These are phyloP conservation scores for Trichoderma sp. DNA, from an alignment of 2,329 filamentous ascomycete species.

Conservation along the genomic window DNA sequence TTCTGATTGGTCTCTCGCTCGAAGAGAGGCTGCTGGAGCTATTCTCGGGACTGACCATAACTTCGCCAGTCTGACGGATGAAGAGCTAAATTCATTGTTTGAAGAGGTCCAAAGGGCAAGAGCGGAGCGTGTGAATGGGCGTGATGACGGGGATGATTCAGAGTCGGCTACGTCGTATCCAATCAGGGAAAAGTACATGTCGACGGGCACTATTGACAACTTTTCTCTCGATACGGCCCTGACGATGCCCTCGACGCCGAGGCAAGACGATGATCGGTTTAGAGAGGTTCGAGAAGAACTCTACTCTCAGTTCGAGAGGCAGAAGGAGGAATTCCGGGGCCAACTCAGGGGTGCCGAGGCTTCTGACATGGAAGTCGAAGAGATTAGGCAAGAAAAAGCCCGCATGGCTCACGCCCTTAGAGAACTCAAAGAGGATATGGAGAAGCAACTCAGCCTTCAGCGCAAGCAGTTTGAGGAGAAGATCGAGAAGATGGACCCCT, in stretches of 20 bases:
- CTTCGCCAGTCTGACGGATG: constrained; percentile 83
- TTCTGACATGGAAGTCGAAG: constrained; percentile 74
- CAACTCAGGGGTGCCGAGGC: constrained; percentile 74
- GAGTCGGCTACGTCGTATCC: constrained; percentile 88
- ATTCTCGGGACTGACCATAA: constrained; percentile 90
- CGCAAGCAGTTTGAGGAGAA: constrained; percentile 82
- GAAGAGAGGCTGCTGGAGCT: constrained; percentile 87
- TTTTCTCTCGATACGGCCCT: constrained; percentile 92
- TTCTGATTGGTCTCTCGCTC: constrained; percentile 91
- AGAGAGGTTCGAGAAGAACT: constrained; percentile 76
- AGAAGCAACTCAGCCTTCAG: constrained; percentile 78
- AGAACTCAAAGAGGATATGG: constrained; percentile 82
- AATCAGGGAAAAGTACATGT: constrained; percentile 90
- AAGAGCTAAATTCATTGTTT: constrained; percentile 88
- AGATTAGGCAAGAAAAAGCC: constrained; percentile 76
- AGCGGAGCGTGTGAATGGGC: constrained; percentile 64
- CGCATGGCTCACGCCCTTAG: constrained; percentile 81
- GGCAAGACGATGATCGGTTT: constrained; percentile 70
- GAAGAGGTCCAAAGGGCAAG: constrained; percentile 89
- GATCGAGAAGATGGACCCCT: constrained; percentile 69
- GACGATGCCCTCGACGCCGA: constrained; percentile 91
- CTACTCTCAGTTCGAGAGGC: constrained; percentile 76
- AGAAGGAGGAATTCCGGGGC: constrained; percentile 78
- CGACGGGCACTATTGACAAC: constrained; percentile 90
- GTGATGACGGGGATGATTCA: constrained; percentile 82